A percentile compares a stretch with the other conserved stretches of the same genome.
phyloP scores from a whole-genome alignment of 495 filamentous ascomycete genomes.

The Lepraria neglecta region DNA sequence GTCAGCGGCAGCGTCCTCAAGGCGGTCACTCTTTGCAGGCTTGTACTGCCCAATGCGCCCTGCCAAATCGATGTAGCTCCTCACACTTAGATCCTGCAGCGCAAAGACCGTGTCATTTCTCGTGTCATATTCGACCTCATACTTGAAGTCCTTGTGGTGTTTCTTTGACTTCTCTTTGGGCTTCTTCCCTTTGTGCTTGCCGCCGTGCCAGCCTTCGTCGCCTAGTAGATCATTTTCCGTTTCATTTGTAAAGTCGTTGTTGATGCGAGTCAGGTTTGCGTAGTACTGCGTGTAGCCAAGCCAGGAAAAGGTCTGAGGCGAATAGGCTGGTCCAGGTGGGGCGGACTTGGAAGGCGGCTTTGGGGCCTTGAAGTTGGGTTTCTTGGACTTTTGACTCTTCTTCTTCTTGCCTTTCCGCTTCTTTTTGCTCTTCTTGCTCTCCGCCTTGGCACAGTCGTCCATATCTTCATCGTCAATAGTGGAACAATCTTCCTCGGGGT shows the following conservation, averaged over 20 bases:
- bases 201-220: constrained; percentile 43
- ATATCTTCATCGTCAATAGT: constrained; percentile 1
- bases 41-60: constrained; percentile 61
- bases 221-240: constrained; percentile 25
- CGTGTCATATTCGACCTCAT: constrained; percentile 81
- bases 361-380: constrained; percentile 60
- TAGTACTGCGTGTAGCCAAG: constrained; percentile 83
- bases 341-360: constrained; percentile 62
- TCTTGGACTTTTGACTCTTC: constrained; percentile 40
- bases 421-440: constrained; percentile 29
- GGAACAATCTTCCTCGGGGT: not conserved
- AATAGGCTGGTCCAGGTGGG: constrained; percentile 87
- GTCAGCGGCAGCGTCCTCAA: constrained; percentile 23
- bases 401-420: constrained; percentile 50
- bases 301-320: constrained; percentile 69
- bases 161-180: constrained; percentile 31
- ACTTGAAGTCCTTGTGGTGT: constrained; percentile 59
- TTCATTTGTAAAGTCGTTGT: constrained; percentile 49
- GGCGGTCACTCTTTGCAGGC: constrained; percentile 21
- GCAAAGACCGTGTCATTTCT: constrained; percentile 65
- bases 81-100: constrained; percentile 78
- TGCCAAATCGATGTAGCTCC: constrained; percentile 72
- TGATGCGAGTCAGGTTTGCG: constrained; percentile 84
- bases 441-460: constrained; percentile 2
- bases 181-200: constrained; percentile 52